A percentile compares a stretch with the other conserved stretches of the same genome.
These are phyloP conservation scores for Lactarius deliciosus DNA, from an alignment of 768 basidiomycete genomes.

Conservation along the genomic window DNA sequence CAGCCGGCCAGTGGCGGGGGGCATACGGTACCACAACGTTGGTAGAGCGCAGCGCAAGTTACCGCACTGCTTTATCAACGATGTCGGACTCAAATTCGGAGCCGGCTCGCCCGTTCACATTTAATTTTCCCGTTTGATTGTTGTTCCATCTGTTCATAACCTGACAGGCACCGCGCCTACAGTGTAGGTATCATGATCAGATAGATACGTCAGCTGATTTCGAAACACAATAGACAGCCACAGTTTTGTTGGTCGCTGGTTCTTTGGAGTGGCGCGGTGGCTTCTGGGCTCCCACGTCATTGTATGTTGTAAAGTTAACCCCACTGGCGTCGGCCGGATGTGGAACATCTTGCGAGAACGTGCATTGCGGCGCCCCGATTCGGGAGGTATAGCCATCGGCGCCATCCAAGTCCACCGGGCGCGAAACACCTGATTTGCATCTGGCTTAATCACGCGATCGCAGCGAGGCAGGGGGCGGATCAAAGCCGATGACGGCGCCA, in stretches of 20 bases:
- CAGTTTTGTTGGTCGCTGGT: not conserved
- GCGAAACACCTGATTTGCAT: constrained; percentile 1
- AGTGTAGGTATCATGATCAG: constrained; percentile 10
- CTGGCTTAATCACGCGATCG: constrained; percentile 4
- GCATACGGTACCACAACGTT: not conserved
- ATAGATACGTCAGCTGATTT: not conserved
- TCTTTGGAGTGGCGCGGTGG: not conserved
- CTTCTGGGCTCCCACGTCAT: constrained; percentile 1
- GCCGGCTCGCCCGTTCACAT: not conserved
- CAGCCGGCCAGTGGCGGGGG: not conserved
- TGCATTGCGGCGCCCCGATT: constrained; percentile 2
- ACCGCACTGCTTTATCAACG: not conserved
- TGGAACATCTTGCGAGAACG: constrained; percentile 8
- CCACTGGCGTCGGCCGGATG: not conserved
- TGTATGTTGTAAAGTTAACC: not conserved
- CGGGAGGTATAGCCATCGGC: not conserved
- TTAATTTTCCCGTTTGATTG: not conserved
- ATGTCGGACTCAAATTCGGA: not conserved
- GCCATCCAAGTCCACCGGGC: too few species aligned
- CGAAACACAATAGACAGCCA: not conserved
- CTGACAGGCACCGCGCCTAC: not conserved
- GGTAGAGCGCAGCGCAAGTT: not conserved
- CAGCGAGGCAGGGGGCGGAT: not conserved
- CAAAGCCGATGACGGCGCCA: not conserved
- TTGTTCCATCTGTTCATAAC: too few species aligned